These are phyloP conservation scores for Citrullus mucosospermus DNA, from an alignment of 306 rosid species.

Conservation along the genomic window DNA sequence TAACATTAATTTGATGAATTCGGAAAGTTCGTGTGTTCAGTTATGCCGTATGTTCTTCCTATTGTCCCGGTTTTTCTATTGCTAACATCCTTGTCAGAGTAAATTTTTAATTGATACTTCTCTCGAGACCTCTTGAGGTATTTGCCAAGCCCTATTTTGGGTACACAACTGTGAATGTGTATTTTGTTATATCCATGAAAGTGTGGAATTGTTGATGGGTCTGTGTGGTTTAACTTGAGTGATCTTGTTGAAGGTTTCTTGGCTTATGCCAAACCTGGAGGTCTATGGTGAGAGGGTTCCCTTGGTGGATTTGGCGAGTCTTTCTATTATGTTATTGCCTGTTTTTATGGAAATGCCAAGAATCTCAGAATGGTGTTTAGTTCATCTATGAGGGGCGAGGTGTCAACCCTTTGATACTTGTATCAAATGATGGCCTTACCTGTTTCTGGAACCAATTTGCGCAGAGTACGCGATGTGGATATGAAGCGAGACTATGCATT, in stretches of 20 bases:
- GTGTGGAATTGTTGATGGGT: conserved; percentile 22
- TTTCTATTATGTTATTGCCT: conserved; percentile 41
- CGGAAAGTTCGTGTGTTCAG: neutral
- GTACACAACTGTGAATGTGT: conserved; percentile 10
- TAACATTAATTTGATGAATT: neutral
- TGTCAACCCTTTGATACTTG: conserved; percentile 39
- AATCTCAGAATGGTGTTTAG: conserved; percentile 46
- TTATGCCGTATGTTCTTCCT: neutral
- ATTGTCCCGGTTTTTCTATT: neutral
- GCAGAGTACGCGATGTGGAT: conserved; percentile 54
- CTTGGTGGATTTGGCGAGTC: conserved; percentile 52
- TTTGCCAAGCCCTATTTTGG: conserved; percentile 3
- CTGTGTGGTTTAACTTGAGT: conserved; percentile 40
- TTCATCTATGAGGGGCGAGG: conserved; percentile 48
- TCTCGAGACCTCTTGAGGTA: neutral
- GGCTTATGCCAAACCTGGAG: conserved; percentile 51
- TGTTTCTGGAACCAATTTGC: conserved; percentile 41
- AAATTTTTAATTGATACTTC: conserved; percentile 1
- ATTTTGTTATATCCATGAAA: conserved; percentile 14
- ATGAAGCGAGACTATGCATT: conserved; percentile 48
- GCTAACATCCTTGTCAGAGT: conserved; percentile 1
- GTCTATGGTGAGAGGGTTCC: conserved; percentile 47
- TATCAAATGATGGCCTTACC: conserved; percentile 44
- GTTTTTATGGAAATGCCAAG: conserved; percentile 42
- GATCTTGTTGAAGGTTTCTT: conserved; percentile 51